These are phyloP conservation scores for Tritrichomonas musculus DNA, from an alignment of 208 protist genomes.

Conservation along the genomic window DNA sequence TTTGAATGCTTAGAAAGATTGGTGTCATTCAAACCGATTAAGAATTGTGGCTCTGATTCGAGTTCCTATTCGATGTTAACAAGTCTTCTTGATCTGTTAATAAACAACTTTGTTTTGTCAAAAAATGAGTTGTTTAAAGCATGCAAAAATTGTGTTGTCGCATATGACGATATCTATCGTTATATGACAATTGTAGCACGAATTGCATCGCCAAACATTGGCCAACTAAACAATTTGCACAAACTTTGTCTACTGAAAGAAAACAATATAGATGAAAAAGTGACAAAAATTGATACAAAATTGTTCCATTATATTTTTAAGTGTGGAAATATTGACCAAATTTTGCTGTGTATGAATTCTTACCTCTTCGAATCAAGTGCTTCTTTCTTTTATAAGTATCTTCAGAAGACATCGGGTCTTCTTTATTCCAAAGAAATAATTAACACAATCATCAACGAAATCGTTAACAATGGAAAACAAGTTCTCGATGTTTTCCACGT, in stretches of 20 bases:
- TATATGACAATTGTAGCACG: background rate
- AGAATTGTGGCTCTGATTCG: too few species aligned
- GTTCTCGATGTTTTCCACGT: background rate
- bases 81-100: background rate
- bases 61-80: background rate
- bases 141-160: background rate
- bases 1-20: too few species aligned
- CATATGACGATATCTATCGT: background rate
- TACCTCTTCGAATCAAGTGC: background rate
- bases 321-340: background rate
- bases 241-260: background rate
- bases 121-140: background rate
- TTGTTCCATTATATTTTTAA: background rate
- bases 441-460: background rate
- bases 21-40: too few species aligned
- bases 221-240: background rate
- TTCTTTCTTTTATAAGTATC: too few species aligned
- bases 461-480: background rate
- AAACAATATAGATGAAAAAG: background rate
- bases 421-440: background rate
- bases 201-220: background rate
- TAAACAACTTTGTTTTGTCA: background rate
- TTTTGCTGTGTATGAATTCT: background rate
- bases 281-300: background rate
- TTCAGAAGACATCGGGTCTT: too few species aligned